Base-by-base conservation (phyloP, 2,329 filamentous ascomycete genomes). In the Venturiaceae sp. region DNA sequence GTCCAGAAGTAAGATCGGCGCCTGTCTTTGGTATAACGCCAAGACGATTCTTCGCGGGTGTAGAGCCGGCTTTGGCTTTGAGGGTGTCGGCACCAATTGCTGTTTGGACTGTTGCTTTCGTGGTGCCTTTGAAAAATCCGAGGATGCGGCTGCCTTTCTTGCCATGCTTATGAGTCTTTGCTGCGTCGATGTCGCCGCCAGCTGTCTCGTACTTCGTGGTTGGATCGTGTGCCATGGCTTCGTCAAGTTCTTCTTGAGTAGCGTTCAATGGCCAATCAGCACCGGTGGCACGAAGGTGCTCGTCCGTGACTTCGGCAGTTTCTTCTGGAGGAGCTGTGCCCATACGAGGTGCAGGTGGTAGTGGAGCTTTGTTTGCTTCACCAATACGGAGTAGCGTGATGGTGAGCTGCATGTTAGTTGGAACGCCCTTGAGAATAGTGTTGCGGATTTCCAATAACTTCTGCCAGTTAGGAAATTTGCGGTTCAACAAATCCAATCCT, bases 331-430 rank as follows among this genome's bases (percentile, higher is more conserved):
- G 77, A 30, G 77, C 71, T 9, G 69, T 62, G 3, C 65, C 61
- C 23, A 76, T 71, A 16, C 68, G 69, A 16, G 81, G 81, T 23
- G 81, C 80, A 11, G 81, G 76, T 32, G 89, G 88, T 0, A 95
- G 72, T 0, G 90, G 90, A 0, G 88, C 85, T 63, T 88, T 87
- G 72, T 92, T 92, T 11, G 82, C 83, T 71, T 95, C 90, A 41
- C 89, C 90, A 32, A 92, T 84, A 5, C 90, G 86, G 11, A 95
- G 82, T 1, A 95, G 78, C 0, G 90, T 95, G 30, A 95, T 75
- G 0, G 89, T 85, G 19, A 95, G 81, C 67, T 95, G 90, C 3
- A 89, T 88, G 67, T 95, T 94, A 1, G 90, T 95, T 0, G 90
- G 90, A 0, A 94, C 85, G 2, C 89, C 88, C 67, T 87, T 89